A percentile compares a stretch with the other conserved stretches of the same genome.
These are phyloP conservation scores for Hypoxylon rickii DNA, from an alignment of 495 filamentous ascomycete genomes.

Conservation along the genomic window DNA sequence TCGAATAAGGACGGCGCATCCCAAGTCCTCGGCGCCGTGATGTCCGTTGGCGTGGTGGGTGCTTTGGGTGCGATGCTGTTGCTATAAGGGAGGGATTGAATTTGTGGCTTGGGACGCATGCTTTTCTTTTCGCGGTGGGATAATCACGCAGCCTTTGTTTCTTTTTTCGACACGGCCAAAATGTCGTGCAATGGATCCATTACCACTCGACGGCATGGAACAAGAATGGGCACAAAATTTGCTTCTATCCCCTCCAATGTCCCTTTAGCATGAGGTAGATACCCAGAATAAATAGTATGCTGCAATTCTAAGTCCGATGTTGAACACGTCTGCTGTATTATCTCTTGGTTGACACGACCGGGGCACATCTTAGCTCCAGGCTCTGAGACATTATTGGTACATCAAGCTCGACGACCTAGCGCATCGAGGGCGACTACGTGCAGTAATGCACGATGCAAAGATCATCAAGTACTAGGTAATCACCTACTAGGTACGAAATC, in stretches of 20 bases:
- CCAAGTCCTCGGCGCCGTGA: constrained; percentile 6
- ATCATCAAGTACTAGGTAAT: too few relatives aligned
- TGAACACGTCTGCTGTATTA: too few relatives aligned
- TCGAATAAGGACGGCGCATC: constrained; percentile 10
- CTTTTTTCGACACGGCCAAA: neutral
- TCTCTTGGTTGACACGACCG: too few relatives aligned
- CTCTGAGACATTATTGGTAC: too few relatives aligned
- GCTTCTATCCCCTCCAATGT: too few relatives aligned
- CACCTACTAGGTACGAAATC: too few relatives aligned
- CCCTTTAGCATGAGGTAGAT: constrained; percentile 14
- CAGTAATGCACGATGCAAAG: too few relatives aligned
- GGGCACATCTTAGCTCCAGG: too few relatives aligned
- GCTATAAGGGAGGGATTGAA: constrained; percentile 3
- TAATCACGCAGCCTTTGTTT: neutral
- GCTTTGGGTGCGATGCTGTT: constrained; percentile 10
- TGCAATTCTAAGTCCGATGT: neutral
- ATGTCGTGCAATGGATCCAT: neutral
- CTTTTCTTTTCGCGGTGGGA: constrained; percentile 3
- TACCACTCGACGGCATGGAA: too few relatives aligned
- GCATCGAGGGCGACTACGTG: too few relatives aligned
- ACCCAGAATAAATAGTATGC: constrained; percentile 12
- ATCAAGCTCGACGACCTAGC: too few relatives aligned
- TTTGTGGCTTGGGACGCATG: neutral
- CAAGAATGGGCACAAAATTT: too few relatives aligned
- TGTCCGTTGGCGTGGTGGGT: constrained; percentile 8